Evolutionary conservation across 2,329 filamentous ascomycete species (phyloP).

Genomic region (Ophiocordyceps sinensis): DNA sequence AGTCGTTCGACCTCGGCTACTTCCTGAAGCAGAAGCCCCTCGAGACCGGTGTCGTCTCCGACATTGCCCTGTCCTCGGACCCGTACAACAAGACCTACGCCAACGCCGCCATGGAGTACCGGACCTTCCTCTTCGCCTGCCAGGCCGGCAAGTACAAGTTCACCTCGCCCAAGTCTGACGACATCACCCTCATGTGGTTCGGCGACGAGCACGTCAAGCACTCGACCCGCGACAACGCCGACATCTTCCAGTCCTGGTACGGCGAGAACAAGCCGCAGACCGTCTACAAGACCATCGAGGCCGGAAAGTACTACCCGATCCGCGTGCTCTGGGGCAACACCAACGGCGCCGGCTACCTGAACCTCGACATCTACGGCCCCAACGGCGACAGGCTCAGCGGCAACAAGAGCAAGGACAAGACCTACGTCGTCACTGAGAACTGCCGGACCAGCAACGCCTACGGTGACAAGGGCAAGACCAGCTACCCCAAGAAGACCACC

Average conservation of each 20-base stretch:
- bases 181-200: neutral
- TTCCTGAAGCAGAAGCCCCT: neutral
- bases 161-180: neutral
- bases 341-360: neutral
- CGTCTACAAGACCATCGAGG: neutral
- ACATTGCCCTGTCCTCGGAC: neutral
- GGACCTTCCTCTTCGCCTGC: neutral
- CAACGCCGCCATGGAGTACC: neutral
- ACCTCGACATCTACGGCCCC: neutral
- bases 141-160: neutral
- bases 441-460: neutral
- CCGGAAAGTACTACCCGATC: neutral
- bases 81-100: neutral
- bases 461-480: neutral
- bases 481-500: too few species aligned
- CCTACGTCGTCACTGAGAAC: neutral
- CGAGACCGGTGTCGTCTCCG: neutral
- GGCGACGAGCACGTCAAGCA: neutral
- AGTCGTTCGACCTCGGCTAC: neutral
- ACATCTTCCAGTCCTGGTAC: neutral
- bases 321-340: neutral
- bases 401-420: neutral
- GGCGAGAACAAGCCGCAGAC: neutral
- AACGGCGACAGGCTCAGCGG: neutral
- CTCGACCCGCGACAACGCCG: neutral